Conservation (phyloP, 2,329 filamentous ascomycete genomes). For the Chaetomiaceae sp. region DNA sequence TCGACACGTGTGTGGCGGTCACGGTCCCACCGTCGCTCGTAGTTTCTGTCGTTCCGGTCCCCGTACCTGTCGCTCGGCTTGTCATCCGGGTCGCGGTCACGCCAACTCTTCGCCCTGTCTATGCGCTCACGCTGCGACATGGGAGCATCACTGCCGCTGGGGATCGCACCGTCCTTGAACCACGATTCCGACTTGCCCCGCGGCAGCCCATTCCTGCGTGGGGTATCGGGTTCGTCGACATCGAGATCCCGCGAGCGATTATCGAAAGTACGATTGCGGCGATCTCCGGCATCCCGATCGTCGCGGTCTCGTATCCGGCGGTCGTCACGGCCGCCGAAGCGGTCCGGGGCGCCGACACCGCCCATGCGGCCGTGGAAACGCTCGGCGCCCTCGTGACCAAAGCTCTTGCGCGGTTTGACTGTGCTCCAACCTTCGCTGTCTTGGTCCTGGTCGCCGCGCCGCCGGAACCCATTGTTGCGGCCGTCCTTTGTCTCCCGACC, state of each 20-base stretch:
- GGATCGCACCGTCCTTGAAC: slow-evolving; percentile 53
- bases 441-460: slow-evolving; percentile 49
- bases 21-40: slow-evolving; percentile 50
- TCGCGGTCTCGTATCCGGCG: slow-evolving; percentile 45
- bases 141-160: slow-evolving; percentile 33
- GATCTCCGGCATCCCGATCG: slow-evolving; percentile 26
- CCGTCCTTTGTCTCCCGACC: slow-evolving; percentile 43
- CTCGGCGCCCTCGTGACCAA: slow-evolving; percentile 65
- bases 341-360: slow-evolving; percentile 33
- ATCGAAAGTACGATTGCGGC: slow-evolving; percentile 26
- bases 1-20: slow-evolving; percentile 55
- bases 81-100: slow-evolving; percentile 45
- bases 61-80: slow-evolving; percentile 30
- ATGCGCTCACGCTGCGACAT: slow-evolving; percentile 46
- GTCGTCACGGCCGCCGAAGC: slow-evolving; percentile 46
- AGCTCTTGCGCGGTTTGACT: slow-evolving; percentile 67
- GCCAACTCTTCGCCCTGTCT: slow-evolving; percentile 55
- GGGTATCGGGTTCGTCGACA: slow-evolving; percentile 46
- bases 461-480: slow-evolving; percentile 42
- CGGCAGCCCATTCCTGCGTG: slow-evolving; percentile 57
- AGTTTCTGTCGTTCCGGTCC: slow-evolving; percentile 53
- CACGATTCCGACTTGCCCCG: slow-evolving; percentile 68
- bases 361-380: slow-evolving; percentile 63
- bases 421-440: slow-evolving; percentile 70
- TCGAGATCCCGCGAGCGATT: slow-evolving; percentile 38